These are phyloP conservation scores for Citrus sinensis DNA, from an alignment of 345 rosid species.

Conservation along the genomic window DVS_A1.0 CM039167.1:335501-336000, in stretches of 20 bases:
- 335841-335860: neutral
- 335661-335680: neutral
- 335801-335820: neutral
- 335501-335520: neutral
- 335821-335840: neutral
- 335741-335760: neutral
- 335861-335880: neutral
- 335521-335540: neutral
- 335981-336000: neutral
- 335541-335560: neutral
- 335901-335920: neutral
- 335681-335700: neutral
- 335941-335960: neutral
- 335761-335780: neutral
- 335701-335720: neutral
- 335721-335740: neutral
- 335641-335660: neutral
- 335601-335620: neutral
- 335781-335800: neutral
- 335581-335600: neutral
- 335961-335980: neutral
- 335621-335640: neutral
- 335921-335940: neutral
- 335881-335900: neutral
- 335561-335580: neutral